Percentiles rank a stretch among this genome's conserved stretches.
Evolutionary conservation across 1,284 basidiomycete species (phyloP).

Genomic region (Afroboletus lepidellus): DNA sequence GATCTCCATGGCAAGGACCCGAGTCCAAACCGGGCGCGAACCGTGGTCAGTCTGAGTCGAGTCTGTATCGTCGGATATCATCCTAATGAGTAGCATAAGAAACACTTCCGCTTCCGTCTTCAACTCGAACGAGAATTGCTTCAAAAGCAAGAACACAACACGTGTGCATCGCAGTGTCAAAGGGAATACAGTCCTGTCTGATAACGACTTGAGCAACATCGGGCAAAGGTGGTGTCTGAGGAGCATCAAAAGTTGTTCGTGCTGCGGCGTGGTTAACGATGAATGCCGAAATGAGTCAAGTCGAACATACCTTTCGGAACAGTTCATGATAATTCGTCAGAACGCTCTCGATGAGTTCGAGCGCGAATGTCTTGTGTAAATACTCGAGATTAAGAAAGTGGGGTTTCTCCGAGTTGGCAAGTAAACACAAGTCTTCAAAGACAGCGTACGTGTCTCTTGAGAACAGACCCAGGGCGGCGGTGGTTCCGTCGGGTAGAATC

Average conservation of each 20-base stretch:
- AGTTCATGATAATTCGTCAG: conserved; percentile 91
- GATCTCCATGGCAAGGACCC: conserved; percentile 89
- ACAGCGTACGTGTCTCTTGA: conserved; percentile 86
- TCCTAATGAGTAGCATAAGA: conserved; percentile 75
- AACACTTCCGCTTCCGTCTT: conserved; percentile 83
- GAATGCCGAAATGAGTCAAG: background rate
- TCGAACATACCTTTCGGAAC: conserved; percentile 67
- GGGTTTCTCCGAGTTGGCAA: conserved; percentile 83
- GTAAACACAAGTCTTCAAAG: conserved; percentile 86
- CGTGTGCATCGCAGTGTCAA: conserved; percentile 88
- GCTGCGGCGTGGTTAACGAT: conserved; percentile 43
- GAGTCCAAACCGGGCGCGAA: conserved; percentile 76
- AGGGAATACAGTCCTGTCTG: conserved; percentile 83
- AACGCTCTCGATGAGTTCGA: conserved; percentile 96
- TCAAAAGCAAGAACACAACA: conserved; percentile 89
- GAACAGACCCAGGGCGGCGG: conserved; percentile 68
- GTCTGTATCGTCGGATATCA: conserved; percentile 70
- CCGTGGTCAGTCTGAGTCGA: conserved; percentile 37
- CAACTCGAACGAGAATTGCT: conserved; percentile 85
- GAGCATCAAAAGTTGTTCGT: conserved; percentile 80
- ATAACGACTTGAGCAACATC: conserved; percentile 81
- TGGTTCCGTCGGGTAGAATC: conserved; percentile 62
- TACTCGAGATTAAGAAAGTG: conserved; percentile 82
- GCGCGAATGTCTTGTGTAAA: conserved; percentile 89
- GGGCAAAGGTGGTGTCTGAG: conserved; percentile 89